Conservation (phyloP, 148 eudicot genomes). For the Rhododendron henanense region DNA sequence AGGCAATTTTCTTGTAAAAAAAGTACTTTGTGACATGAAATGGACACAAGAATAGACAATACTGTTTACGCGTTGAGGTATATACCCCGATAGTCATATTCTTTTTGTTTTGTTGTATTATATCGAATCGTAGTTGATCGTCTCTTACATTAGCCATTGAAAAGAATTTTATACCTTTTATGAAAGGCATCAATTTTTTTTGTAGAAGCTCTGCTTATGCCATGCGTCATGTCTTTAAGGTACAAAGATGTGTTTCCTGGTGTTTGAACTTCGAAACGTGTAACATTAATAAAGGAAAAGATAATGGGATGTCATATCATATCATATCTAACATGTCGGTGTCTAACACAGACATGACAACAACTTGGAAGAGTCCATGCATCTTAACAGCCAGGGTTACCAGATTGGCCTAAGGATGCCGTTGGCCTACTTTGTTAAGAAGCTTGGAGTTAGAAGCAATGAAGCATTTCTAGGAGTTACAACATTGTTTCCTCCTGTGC, state of each 20-base stretch:
- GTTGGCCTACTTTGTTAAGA: neutral
- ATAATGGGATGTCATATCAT: neutral
- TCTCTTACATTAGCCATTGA: neutral
- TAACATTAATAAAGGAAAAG: neutral
- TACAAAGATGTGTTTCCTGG: neutral
- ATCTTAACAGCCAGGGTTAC: neutral
- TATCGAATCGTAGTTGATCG: neutral
- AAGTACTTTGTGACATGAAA: neutral
- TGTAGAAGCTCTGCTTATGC: neutral
- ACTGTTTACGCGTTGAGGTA: neutral
- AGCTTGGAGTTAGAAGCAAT: neutral
- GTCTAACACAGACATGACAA: neutral
- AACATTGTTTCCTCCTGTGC: neutral
- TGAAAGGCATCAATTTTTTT: neutral
- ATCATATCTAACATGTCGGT: neutral
- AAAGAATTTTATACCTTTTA: neutral
- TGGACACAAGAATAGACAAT: neutral
- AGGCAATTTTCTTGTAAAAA: neutral
- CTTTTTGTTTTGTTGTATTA: neutral
- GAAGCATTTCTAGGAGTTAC: neutral
- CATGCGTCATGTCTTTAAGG: neutral
- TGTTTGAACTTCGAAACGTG: neutral
- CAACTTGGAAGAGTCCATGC: neutral
- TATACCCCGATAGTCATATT: neutral
- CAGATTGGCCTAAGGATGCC: neutral